Base-by-base conservation (phyloP, 2,329 filamentous ascomycete species). In the Geosmithia morbida region DNA sequence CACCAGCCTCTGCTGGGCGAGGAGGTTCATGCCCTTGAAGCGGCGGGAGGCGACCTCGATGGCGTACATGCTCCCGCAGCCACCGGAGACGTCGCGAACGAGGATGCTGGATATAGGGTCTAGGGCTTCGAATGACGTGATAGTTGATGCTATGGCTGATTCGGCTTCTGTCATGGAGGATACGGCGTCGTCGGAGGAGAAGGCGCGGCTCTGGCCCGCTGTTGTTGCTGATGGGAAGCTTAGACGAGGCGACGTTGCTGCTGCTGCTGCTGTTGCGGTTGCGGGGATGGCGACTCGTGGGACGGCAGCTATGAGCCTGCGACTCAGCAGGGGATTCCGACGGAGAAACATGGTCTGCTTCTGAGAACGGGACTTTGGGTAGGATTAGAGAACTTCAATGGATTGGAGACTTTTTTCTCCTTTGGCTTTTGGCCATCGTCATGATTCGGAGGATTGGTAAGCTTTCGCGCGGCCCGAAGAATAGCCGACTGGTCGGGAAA, bases 1-100 rank as follows among this genome's bases (percentile, higher is more conserved):
- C 46, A 94, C 86, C 66, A 90, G 71, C 50, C 85, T 73, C 65
- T 92, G 86, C 68, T 92, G 86, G 71, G 86, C 86, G 51, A 94
- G 75, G 61, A 89, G 79, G 45, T 70, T 74, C 55, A 79, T 62
- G 44, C 85, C 87, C 47, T 72, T 71, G 64, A 94, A 94, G 56
- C 71, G 74, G 44, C 79, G 71, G 7, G 83, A 85, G 44, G 79
- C 74, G 53, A 92, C 80, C 56, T 89, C 82, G 54, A 94, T 83
- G 48, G 80, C 83, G 66, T 92, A 92, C 87, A 92, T 92, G 58
- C 81, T 85, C 10, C 86, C 86, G 65, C 86, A 94, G 29, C 86
- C 86, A 49, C 87, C 86, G 20, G 82, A 87, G 46, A 92, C 78
- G 65, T 94, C 86, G 61, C 83, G 81, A 10, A 92, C 84, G 62